These are phyloP conservation scores for Puccinia hordei DNA, from an alignment of 1,284 basidiomycete species.

Conservation along the genomic window DNA sequence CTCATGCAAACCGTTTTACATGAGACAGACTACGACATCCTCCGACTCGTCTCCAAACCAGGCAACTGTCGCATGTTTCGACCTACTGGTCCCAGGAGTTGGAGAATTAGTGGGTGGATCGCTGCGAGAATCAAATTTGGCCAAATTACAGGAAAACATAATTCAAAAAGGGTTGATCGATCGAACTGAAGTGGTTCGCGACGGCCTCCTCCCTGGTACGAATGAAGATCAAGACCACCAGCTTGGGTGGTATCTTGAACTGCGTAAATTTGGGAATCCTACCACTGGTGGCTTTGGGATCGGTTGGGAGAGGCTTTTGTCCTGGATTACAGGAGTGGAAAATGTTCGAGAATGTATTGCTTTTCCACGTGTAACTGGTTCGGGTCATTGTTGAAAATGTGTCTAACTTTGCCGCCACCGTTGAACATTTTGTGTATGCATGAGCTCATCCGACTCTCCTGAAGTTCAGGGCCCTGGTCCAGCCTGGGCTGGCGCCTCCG, in stretches of 20 bases:
- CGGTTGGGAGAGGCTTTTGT: conserved; percentile 83
- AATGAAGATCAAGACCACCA: conserved; percentile 63
- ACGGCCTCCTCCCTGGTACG: not conserved
- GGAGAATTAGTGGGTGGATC: conserved; percentile 93
- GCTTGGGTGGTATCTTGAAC: conserved; percentile 82
- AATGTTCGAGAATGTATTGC: conserved; percentile 86
- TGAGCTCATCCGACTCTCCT: too few relatives aligned
- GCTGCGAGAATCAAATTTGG: conserved; percentile 70
- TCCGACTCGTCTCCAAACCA: not conserved
- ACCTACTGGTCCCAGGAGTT: conserved; percentile 81
- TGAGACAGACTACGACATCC: conserved; percentile 65
- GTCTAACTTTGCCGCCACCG: not conserved
- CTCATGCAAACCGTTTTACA: conserved; percentile 89
- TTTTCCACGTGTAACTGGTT: conserved; percentile 76
- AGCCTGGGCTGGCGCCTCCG: too few relatives aligned
- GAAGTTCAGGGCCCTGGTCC: too few relatives aligned
- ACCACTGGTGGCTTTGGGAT: conserved; percentile 90
- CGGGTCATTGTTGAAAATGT: conserved; percentile 19
- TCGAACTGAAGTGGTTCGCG: not conserved
- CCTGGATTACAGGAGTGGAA: conserved; percentile 77
- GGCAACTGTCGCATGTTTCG: conserved; percentile 77
- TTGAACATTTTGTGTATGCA: too few relatives aligned
- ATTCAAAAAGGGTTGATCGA: conserved; percentile 63
- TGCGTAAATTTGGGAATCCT: conserved; percentile 75
- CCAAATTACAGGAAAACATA: conserved; percentile 65